Base-by-base conservation (phyloP, 441 rosid genomes). In the Croton laevigatus region DNA sequence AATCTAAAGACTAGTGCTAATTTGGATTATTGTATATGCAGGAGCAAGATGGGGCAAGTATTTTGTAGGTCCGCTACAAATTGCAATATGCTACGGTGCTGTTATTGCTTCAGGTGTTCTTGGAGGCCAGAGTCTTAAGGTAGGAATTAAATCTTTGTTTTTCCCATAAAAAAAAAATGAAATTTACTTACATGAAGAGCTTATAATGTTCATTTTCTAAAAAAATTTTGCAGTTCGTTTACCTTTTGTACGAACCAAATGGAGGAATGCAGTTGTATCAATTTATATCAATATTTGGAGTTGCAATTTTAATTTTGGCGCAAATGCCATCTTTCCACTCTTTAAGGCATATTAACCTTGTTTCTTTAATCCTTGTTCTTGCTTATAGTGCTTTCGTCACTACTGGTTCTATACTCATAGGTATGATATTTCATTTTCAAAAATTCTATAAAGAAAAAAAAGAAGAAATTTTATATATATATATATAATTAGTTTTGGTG, bases 311-410 rank as follows among this genome's bases (percentile, higher is more conserved):
- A 20, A 8, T 82, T 54, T 67, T 86, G 48, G 89, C 89, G 48
- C 89, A 86, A 77, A 63, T 82, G 22, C 90, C 93, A 51, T 88
- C 93, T 32, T 85, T 88, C 78, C 89, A 86, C 71, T 86, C 88
- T 6, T 75, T 88, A 19, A 81, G 93, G 62, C 81, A 83, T 62
- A 83, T 88, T 70, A 88, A 86, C 54, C 82, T 88, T 45, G 71
- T 80, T 45, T 85, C 88, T 11, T 73, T 86, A 19, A 22, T 82
- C 53, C 84, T 88, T 44, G 73, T 78, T 40, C 82, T 86, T 20
- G 82, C 80, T 66, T 86, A 88, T 70, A 83, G 85, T 32, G 72
- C 73, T 53, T 78, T 75, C 6, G 77, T 72, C 54, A 57, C 80
- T 0, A 81, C 79, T 6, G 90, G 84, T 23, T 81, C 88, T 5